Evolutionary conservation across 371 early-diverging fungal species (phyloP), one percentile per base, ranked within the genome.

Genomic region (Syncephalastrum racemosum): DNA sequence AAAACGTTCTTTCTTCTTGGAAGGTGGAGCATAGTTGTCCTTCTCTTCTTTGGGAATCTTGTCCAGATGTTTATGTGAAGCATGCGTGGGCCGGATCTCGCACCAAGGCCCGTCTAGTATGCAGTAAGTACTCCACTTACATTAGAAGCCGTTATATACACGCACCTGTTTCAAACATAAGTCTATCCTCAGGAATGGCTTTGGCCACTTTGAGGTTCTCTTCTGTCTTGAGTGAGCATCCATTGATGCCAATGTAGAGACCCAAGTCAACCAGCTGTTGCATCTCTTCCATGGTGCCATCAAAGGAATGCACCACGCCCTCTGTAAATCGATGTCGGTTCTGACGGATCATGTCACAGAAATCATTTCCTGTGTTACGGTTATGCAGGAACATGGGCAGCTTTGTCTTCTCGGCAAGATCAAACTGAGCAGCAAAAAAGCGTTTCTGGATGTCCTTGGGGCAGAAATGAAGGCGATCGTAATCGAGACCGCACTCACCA

Each of bases 251-350:
- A 68, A 99, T 96, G 68, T 88, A 95, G 27, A 96, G 74, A n/a
- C 81, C 97, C 49, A 93, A 67, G 4, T 86, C 83, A 15, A 93
- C 58, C 19, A 90, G 69, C 45, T 71, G 71, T 58, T 80, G 58
- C 77, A 90, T 80, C 59, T 97, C 97, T 19, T 91, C 93, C 18
- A 86, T 15, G 0, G 84, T 72, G 1, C 96, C 97, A 4, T 93
- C 93, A 66, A 96, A 97, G 0, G 94, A 94, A 63, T 99, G 99
- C 19, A 98, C 95, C 2, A 98, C 95, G 23, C 98, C 99, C n/a
- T 73, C 57, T 6, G 64, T 75, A 54, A 93, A 90, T 36, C 66
- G 63, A 44, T 72, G 68, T 2, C 93, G 82, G 69, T 95, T 75
- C 18, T 73, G 65, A 31, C 76, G 74, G 7, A 94, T 68, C 19